phyloP scores from a whole-genome alignment of 306 rosid species.

The Malus asiatica region DNA sequence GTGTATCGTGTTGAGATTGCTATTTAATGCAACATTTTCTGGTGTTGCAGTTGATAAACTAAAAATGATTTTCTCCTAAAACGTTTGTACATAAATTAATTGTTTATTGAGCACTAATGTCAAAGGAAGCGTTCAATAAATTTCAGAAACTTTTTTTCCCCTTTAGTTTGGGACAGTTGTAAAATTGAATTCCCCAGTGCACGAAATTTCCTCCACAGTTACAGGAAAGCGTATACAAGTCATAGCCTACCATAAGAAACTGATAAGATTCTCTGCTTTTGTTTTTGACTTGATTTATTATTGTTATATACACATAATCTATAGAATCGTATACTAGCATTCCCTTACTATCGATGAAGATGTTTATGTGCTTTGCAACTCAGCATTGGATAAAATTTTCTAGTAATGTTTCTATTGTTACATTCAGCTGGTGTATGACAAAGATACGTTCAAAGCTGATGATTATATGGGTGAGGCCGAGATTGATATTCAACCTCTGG shows the following conservation, averaged over 20 bases:
- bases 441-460: slow-evolving; percentile 75
- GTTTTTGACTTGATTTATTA: not conserved
- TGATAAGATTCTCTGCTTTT: not conserved
- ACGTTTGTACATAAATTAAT: not conserved
- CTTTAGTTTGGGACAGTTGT: not conserved
- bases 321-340: not conserved
- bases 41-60: not conserved
- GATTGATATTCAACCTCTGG: slow-evolving; percentile 84
- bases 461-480: slow-evolving; percentile 98
- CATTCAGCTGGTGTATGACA: slow-evolving; percentile 82
- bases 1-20: not conserved
- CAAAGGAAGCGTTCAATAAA: not conserved
- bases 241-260: not conserved
- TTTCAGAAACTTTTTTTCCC: too few species aligned
- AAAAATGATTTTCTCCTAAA: not conserved
- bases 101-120: not conserved
- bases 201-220: not conserved
- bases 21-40: not conserved
- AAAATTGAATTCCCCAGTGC: not conserved
- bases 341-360: not conserved
- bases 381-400: not conserved
- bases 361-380: not conserved
- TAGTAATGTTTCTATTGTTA: not conserved
- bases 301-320: not conserved
- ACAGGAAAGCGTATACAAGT: not conserved